Evolutionary conservation across 352 stramenopile species (phyloP), one percentile per base, ranked within the genome.

Genomic region (Halophytophthora polymorphica): DNA sequence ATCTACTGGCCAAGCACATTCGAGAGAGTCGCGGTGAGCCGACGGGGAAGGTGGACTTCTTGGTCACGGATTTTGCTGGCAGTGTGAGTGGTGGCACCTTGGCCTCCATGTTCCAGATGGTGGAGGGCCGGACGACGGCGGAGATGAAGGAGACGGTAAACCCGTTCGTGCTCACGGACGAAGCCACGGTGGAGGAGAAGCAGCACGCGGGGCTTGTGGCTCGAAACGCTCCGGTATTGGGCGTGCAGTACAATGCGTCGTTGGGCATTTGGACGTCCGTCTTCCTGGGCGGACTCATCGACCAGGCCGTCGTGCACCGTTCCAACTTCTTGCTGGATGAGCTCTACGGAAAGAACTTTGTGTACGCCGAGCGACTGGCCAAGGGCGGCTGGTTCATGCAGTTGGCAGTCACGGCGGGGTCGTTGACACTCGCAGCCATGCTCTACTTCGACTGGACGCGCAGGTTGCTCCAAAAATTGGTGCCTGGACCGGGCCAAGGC

Each of bases 221-320:
- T 12, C 46, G 41, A 5, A 71, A 70, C 50, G 38, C n/a, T 3
- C 41, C 50, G 15, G 69, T 63, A 38, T 52, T 58, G 25, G 21
- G 36, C 14, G 45, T 64, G 22, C 41, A 42, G 21, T 58, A 91
- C 17, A 61, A 74, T 28, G 91, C 45, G 33, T 66, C 89, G 48
- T 38, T 93, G 18, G 12, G 69, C 50, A 33, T 46, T 13, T 70
- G 65, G 48, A 72, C 69, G 12, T 52, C 66, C 11, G 29, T 66
- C 17, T 97, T 96, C 54, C 51, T 94, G 49, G 85, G 89, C 50
- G 64, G 75, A 1, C 37, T 53, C n/a, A 72, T 83, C 40, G 95
- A 97, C 64, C 61, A 71, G n/a, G 64, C 69, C 12, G 64, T 89
- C 25, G 85, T 96, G 3, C 54, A 76, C 14, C 72, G 75, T 11